phyloP scores from a whole-genome alignment of 352 stramenopile species.

The Plasmopara viticola region DNA sequence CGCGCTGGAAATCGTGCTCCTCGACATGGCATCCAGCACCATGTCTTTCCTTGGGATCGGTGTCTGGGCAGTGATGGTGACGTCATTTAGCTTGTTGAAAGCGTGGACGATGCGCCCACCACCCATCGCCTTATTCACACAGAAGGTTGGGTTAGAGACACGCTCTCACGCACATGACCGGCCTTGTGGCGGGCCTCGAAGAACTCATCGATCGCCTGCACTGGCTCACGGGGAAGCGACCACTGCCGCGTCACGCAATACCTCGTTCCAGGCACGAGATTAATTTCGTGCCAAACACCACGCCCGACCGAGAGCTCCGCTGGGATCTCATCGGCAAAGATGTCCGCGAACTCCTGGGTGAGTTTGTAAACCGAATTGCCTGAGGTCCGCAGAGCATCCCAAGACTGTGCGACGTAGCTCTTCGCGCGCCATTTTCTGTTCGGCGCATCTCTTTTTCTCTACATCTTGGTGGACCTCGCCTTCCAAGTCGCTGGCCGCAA shows the following conservation, averaged over 20 bases:
- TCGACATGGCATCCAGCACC: not conserved
- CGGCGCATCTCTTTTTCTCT: not conserved
- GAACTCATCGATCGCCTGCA: not conserved
- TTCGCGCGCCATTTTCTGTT: not conserved
- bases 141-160: not conserved
- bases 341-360: constrained; percentile 10
- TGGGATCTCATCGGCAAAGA: constrained; percentile 18
- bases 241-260: constrained; percentile 5
- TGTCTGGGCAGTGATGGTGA: not conserved
- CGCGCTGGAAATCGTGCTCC: not conserved
- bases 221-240: not conserved
- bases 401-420: constrained; percentile 1
- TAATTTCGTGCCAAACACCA: constrained; percentile 7
- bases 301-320: constrained; percentile 2
- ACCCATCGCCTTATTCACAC: not conserved
- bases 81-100: not conserved
- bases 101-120: not conserved
- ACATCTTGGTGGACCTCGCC: too few species aligned
- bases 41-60: not conserved
- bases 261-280: constrained; percentile 5
- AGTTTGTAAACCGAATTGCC: constrained; percentile 9
- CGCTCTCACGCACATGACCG: not conserved
- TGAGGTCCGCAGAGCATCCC: not conserved
- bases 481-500: not conserved
- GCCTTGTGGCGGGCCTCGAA: not conserved